Base-by-base conservation (phyloP, 2,329 filamentous ascomycete species). In the Pseudogymnoascus sp. region DNA sequence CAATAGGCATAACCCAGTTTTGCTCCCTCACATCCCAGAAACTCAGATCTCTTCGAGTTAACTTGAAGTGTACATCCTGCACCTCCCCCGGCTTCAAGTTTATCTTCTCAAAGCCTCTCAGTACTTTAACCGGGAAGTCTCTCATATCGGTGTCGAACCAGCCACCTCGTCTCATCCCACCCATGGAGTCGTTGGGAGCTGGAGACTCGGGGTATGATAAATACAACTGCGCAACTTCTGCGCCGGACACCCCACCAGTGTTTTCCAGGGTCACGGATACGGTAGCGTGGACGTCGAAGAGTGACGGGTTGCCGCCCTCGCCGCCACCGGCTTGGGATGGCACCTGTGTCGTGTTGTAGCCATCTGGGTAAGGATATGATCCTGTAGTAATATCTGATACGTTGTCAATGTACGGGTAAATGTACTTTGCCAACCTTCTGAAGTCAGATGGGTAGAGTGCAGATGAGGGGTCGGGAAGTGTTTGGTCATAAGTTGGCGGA, bases 51-150 rank as follows among this genome's bases (percentile, higher is more conserved):
- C 86, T 82, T 59, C 88, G 79, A 6, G 81, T 88, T 63, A 91
- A 68, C 0, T 77, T 75, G 69, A 91, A 79, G 28, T 79, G 76
- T 0, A 90, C 80, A 0, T 74, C 78, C 64, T 74, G 73, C 3
- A 72, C 78, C 70, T 85, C 78, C 0, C 82, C 83, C 0, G 79
- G 75, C 2, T 79, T 75, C n/a, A 91, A 72, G 40, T 76, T 73
- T 1, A 88, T 75, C 77, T 91, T 91, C 66, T 88, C 85, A 70
- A 92, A 92, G 31, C 88, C 88, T 12, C 89, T 82, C 18, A 92
- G 78, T n/a, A 86, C 84, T 63, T 81, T 80, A 1, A 85, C 73
- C 0, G 88, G 88, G 61, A 90, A 91, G 28, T 91, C 71, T 1
- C 72, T 31, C 63, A 60, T 64, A n/a, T 62, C 33, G 38, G 33